Percentiles rank a stretch among this genome's conserved stretches.
Evolutionary conservation across 2,329 filamentous ascomycete genomes (phyloP).

Genomic region (Septoria petroselini): DNA sequence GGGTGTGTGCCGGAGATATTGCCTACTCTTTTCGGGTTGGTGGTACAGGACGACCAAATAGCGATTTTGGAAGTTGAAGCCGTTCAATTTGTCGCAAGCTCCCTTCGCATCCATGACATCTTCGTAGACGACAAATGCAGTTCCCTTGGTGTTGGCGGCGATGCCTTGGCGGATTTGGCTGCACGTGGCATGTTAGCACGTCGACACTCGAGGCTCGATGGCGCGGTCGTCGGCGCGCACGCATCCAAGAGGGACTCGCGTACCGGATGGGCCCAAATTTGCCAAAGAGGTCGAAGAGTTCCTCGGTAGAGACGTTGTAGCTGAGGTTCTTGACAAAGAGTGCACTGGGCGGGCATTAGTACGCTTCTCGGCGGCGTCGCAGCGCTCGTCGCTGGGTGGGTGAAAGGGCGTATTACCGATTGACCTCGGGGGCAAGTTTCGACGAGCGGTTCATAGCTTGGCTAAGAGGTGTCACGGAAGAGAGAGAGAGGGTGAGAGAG

Average conservation of each 20-base stretch:
- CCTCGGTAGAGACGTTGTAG: constrained; percentile 98
- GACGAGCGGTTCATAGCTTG: constrained; percentile 80
- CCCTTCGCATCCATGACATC: constrained; percentile 98
- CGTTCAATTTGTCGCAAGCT: constrained; percentile 98
- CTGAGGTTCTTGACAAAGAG: constrained; percentile 99
- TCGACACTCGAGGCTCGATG: neutral
- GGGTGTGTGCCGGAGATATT: neutral
- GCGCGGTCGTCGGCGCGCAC: constrained; percentile 7
- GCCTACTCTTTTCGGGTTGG: constrained; percentile 37
- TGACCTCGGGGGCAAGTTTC: constrained; percentile 99
- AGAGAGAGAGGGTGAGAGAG: neutral
- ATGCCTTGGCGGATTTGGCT: constrained; percentile 99
- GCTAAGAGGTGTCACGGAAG: constrained; percentile 6
- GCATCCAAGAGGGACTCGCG: constrained; percentile 37
- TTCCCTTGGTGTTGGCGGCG: constrained; percentile 94
- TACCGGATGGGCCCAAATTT: constrained; percentile 96
- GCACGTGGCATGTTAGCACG: constrained; percentile 18
- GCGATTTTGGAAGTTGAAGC: constrained; percentile 99
- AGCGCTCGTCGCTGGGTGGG: constrained; percentile 4
- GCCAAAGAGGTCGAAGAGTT: constrained; percentile 97
- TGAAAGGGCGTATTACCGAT: constrained; percentile 53
- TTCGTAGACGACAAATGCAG: constrained; percentile 98
- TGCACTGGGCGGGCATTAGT: constrained; percentile 62
- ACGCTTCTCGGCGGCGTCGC: constrained; percentile 10
- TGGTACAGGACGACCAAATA: constrained; percentile 89